A percentile compares a stretch with the other conserved stretches of the same genome.
Evolutionary conservation across 202 grass and related monocot species (phyloP).

Genomic region (Setaria italica): DNA sequence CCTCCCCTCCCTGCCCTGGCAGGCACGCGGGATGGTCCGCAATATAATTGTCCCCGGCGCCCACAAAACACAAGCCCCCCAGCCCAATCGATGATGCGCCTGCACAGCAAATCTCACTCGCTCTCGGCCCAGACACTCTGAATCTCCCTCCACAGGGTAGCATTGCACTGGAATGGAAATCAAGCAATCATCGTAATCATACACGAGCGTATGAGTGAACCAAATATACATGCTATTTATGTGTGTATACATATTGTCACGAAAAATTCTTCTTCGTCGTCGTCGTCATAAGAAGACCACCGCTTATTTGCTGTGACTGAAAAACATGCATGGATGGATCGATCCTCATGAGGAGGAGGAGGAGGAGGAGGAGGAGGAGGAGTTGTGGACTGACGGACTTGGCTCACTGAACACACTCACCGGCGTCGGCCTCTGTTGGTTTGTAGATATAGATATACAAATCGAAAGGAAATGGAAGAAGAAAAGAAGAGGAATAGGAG

Average conservation of each 20-base stretch:
- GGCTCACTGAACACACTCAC: conserved; percentile 45
- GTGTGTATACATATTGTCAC: conserved; percentile 36
- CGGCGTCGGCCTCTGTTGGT: conserved; percentile 51
- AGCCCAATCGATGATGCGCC: conserved; percentile 23
- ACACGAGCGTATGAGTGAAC: conserved; percentile 11
- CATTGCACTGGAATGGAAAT: conserved; percentile 14
- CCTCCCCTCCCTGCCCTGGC: background rate
- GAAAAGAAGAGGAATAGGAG: background rate
- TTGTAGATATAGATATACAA: conserved; percentile 58
- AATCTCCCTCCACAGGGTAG: background rate
- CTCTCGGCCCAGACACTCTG: background rate
- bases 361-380: background rate
- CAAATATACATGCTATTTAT: conserved; percentile 65
- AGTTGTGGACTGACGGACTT: conserved; percentile 24
- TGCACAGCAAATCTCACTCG: conserved; percentile 44
- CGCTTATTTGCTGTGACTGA: conserved; percentile 48
- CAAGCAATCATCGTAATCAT: conserved; percentile 43
- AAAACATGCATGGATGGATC: conserved; percentile 18
- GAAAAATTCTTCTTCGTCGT: conserved; percentile 25
- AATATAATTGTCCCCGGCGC: conserved; percentile 52
- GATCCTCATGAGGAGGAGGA: conserved; percentile 28
- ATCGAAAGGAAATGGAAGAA: conserved; percentile 21
- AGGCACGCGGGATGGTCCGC: conserved; percentile 16
- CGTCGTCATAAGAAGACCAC: conserved; percentile 29
- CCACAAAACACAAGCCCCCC: conserved; percentile 26